Evolutionary conservation across 2,329 filamentous ascomycete genomes (phyloP).

Genomic region (Scorias spongiosa): DNA sequence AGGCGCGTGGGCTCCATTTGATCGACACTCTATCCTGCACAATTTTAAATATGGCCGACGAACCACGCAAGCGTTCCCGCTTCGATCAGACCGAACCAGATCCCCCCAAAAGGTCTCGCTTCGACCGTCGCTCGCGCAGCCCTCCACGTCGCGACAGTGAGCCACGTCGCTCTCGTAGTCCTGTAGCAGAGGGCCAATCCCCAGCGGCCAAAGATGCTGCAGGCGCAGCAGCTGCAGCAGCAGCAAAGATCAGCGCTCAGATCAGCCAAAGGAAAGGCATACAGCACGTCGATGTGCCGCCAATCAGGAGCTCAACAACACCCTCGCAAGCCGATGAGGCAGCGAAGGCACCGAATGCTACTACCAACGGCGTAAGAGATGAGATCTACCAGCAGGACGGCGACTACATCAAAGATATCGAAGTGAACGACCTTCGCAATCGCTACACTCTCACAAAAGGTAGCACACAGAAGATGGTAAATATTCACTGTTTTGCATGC

Average conservation of each 20-base stretch:
- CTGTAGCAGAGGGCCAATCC: constrained; percentile 42
- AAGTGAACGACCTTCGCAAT: constrained; percentile 95
- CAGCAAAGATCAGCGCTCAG: constrained; percentile 34
- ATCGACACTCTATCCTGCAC: neutral
- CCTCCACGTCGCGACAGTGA: constrained; percentile 54
- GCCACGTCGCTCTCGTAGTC: constrained; percentile 64
- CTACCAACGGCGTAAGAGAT: neutral
- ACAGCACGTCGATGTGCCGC: constrained; percentile 78
- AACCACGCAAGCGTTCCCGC: constrained; percentile 75
- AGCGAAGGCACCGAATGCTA: neutral
- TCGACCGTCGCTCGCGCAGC: constrained; percentile 81
- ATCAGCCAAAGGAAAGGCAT: constrained; percentile 58
- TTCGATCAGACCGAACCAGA: constrained; percentile 87
- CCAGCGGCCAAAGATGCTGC: constrained; percentile 16
- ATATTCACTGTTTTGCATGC: constrained; percentile 45
- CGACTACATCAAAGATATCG: constrained; percentile 97
- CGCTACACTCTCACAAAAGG: constrained; percentile 95
- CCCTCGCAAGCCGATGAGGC: neutral
- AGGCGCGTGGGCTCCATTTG: too few species aligned
- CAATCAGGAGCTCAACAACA: constrained; percentile 37
- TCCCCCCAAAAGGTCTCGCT: constrained; percentile 52
- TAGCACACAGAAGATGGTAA: constrained; percentile 99
- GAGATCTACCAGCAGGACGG: constrained; percentile 88
- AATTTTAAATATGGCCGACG: constrained; percentile 50
- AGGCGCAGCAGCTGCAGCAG: constrained; percentile 69